Evolutionary conservation across 441 rosid species (phyloP), one percentile per base, ranked within the genome.

Genomic region (Populus hybrid): DNA sequence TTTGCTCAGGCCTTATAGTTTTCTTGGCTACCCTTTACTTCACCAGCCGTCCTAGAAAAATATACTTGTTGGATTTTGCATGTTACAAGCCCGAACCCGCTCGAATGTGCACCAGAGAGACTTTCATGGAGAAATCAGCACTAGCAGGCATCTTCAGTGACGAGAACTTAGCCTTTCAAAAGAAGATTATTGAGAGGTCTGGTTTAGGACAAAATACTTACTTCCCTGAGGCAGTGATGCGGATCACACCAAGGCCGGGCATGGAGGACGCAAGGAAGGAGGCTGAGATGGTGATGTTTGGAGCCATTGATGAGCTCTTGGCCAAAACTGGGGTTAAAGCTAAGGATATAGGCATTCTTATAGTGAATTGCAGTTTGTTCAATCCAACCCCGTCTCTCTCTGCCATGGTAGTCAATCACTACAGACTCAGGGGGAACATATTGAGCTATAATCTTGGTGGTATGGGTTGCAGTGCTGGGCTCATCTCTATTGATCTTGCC

Each of bases 391-490:
- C 99, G 63, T 95, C 99, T 34, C 85, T 95, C 28, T 89, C 98
- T 11, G 88, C 99, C 38, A 93, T 92, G 98, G 88, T 95, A 10
- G 89, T 93, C 20, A 95, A 92, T 85, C 95, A 91, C 70, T 95
- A 92, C 89, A 93, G 90, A 84, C 94, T 95, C 16, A 84, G 92
- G 83, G 88, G 89, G 14, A 86, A 93, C 74, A 90, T 90, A 57
- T 83, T 85, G 84, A 92, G 91, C 79, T 93, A 87, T 67, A 91
- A 93, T 83, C 94, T 95, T 20, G 94, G 97, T 14, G 98, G 99
- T 35, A 95, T 95, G 99, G 99, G 98, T 10, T 95, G 99, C 82
- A 95, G 98, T 76, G 99, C 99, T 1, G 90, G 99, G 3, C 87
- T 94, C 36, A 91, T 93, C 73, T 92, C 99, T 0, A 85, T 93